Percentiles rank a stretch among this genome's conserved stretches.
phyloP scores from a whole-genome alignment of 2,329 filamentous ascomycete species.

The Cytospora piceicola region DNA sequence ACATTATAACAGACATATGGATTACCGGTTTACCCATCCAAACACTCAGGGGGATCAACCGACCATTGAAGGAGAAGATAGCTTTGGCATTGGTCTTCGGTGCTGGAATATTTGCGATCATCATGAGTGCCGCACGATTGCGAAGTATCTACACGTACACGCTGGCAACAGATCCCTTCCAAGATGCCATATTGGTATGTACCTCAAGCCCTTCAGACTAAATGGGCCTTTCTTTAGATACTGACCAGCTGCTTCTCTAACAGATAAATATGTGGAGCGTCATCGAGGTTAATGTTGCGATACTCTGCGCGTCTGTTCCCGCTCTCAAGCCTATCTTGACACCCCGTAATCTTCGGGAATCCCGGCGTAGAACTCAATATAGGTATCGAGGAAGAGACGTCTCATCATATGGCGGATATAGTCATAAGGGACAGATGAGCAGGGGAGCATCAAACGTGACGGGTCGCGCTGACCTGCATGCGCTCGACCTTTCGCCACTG shows the following conservation, averaged over 20 bases:
- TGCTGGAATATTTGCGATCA: conserved; percentile 43
- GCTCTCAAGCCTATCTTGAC: conserved; percentile 54
- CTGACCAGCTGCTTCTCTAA: background rate
- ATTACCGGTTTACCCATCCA: conserved; percentile 50
- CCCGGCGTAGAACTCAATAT: conserved; percentile 1
- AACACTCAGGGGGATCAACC: conserved; percentile 49
- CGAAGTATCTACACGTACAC: conserved; percentile 47
- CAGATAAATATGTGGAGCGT: conserved; percentile 49
- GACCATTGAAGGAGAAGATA: conserved; percentile 53
- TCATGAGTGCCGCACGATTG: conserved; percentile 45
- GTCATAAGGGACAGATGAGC: background rate
- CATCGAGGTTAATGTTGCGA: conserved; percentile 54
- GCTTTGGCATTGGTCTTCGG: conserved; percentile 53
- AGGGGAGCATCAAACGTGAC: background rate
- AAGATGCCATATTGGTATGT: conserved; percentile 22
- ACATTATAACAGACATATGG: conserved; percentile 52
- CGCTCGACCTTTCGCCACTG: background rate
- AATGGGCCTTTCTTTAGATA: too few relatives aligned
- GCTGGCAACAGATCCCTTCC: conserved; percentile 42
- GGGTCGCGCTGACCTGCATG: background rate
- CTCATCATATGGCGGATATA: background rate
- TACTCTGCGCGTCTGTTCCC: conserved; percentile 53
- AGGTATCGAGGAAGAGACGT: conserved; percentile 4
- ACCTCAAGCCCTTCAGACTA: background rate
- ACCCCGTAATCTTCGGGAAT: background rate